Evolutionary conservation across 1,139 yeast species (phyloP), one percentile per base, ranked within the genome.

Genomic region (Ogataea hybrid): DNA sequence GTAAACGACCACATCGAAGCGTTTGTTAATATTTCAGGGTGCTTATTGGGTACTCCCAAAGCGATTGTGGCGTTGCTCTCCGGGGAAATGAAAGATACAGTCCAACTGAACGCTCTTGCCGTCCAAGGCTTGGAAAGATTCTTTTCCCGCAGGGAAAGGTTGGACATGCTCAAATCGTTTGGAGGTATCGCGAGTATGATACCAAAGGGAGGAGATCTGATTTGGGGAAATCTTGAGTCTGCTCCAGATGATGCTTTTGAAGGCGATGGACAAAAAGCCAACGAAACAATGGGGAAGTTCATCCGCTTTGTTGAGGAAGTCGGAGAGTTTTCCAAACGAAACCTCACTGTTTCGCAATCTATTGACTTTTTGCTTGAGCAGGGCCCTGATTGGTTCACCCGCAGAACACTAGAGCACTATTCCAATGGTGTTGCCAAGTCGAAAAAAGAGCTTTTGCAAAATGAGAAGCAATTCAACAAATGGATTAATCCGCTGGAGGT

Each of bases 51-150:
- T 2, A 89, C 97, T 0, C 98, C 98, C 1, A 92, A 92, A 62
- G 84, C 96, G 0, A 77, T 89, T 25, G 89, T 95, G 0, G 97
- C 97, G 0, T 69, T 92, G 47, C 65, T 94, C 16, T 87, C 96
- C 15, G 98, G 98, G 18, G 98, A 92, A 65, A 92, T 94, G 98
- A 87, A 83, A 62, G 98, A 92, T 61, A 92, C 98, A 0, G 95
- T 94, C 21, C 96, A 92, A 57, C 71, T 92, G 60, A 92, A 92
- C 62, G 84, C 95, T 2, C 68, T 92, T 51, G 98, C 98, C 0
- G 89, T 90, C 48, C 88, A 88, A 57, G 98, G 97, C 2, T 72
- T 92, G 45, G 98, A 92, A 58, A 88, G 86, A 65, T 94, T 90
- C 66, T 89, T 92, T 63, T 84, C 95, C 39, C 76, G 96, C 59